Evolutionary conservation across 768 basidiomycete genomes (phyloP).

Genomic region (Lentinula sp.): DNA sequence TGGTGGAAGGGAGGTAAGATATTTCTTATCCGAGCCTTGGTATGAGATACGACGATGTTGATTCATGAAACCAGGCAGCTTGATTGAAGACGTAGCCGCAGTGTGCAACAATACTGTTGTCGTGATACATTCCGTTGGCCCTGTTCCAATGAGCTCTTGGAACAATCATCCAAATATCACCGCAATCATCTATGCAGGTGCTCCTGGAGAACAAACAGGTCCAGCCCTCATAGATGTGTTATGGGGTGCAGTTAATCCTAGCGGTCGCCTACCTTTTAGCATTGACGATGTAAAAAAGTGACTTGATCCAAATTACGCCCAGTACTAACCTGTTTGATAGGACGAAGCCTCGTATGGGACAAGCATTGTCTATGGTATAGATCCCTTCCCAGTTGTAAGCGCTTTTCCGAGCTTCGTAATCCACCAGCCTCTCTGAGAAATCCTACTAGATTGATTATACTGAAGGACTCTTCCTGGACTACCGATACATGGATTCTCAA

Average conservation of each 20-base stretch:
- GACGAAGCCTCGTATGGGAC: slow-evolving; percentile 35
- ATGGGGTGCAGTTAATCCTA: slow-evolving; percentile 73
- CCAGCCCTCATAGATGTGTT: slow-evolving; percentile 71
- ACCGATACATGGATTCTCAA: slow-evolving; percentile 55
- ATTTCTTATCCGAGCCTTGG: background rate
- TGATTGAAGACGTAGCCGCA: slow-evolving; percentile 54
- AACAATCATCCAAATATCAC: slow-evolving; percentile 70
- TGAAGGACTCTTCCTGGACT: slow-evolving; percentile 63
- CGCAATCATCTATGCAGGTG: slow-evolving; percentile 51
- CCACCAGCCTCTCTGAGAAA: background rate
- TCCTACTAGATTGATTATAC: slow-evolving; percentile 50
- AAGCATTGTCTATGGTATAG: slow-evolving; percentile 34
- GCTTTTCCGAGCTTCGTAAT: background rate
- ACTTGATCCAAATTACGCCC: background rate
- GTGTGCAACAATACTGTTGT: slow-evolving; percentile 76
- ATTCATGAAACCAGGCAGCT: slow-evolving; percentile 15
- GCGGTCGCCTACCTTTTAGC: slow-evolving; percentile 64
- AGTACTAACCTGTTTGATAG: slow-evolving; percentile 12
- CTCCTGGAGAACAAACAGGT: slow-evolving; percentile 71
- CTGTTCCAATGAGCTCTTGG: slow-evolving; percentile 62
- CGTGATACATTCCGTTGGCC: slow-evolving; percentile 73
- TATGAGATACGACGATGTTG: slow-evolving; percentile 18
- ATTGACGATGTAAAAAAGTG: slow-evolving; percentile 51
- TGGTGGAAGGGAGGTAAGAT: slow-evolving; percentile 48
- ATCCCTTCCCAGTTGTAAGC: slow-evolving; percentile 16